Base-by-base conservation (phyloP, 2,329 filamentous ascomycete species). In the Aspergillus novoparasiticus region DNA sequence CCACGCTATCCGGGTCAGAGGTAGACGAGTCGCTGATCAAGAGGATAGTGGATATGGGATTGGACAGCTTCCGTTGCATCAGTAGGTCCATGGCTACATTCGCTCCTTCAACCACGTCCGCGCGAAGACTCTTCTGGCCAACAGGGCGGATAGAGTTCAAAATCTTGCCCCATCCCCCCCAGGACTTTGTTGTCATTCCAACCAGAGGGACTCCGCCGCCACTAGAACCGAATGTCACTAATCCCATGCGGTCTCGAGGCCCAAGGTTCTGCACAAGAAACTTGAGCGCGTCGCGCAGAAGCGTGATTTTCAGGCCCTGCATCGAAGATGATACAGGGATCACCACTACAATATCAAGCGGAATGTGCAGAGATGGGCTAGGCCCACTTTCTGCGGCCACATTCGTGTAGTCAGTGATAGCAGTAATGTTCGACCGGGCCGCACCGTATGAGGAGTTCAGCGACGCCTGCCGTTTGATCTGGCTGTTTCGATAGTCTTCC, bases 81-180 rank as follows among this genome's bases (percentile, higher is more conserved):
- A 99, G 85, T 60, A 99, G 81, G 76, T 99, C 95, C 95, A 99
- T 98, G 55, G 95, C 95, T 57, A 97, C 93, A 72, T 98, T 99
- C 39, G 94, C 95, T 32, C 95, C 95, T 76, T 99, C 95, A 3
- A 99, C 94, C 16, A 98, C 94, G 80, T 99, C 95, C 1, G 94
- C 94, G 14, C 95, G 90, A 73, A 97, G 88, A 76, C 93, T 98
- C 86, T 98, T 99, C 79, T 97, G 94, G 41, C 94, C 94, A 11
- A 97, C 92, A 0, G 95, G 94, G 68, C 93, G 90, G 72, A 99
- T 96, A 0, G 93, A 94, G 45, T 89, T 86, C 54, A 99, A 83
- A 14, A 97, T 87, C 73, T 92, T 94, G 66, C 88, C 84, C 95
- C 95, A 99, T 62, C 95, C 94, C 59, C 84, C 86, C 95, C 95